A percentile compares a stretch with the other conserved stretches of the same genome.
These are phyloP conservation scores for Kazachstania martiniae DNA, from an alignment of 805 yeast genomes.

Conservation along the genomic window DNA sequence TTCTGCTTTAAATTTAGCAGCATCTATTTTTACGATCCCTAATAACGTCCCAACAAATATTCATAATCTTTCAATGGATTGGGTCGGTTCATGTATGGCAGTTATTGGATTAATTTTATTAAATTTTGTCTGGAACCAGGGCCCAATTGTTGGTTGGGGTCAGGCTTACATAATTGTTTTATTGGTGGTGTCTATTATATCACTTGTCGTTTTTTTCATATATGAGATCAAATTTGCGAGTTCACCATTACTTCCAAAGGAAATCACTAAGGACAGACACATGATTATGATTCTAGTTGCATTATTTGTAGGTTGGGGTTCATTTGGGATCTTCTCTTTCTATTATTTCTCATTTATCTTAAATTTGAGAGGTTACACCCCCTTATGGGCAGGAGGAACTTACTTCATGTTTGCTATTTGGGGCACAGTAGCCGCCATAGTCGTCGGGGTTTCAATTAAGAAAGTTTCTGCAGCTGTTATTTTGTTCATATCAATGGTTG, in stretches of 20 bases:
- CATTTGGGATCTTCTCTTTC: slow-evolving; percentile 66
- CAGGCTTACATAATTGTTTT: slow-evolving; percentile 46
- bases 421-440: slow-evolving; percentile 46
- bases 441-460: slow-evolving; percentile 39
- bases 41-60: slow-evolving; percentile 19
- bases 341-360: slow-evolving; percentile 45
- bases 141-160: slow-evolving; percentile 62
- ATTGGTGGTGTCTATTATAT: slow-evolving; percentile 38
- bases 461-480: slow-evolving; percentile 40
- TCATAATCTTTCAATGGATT: slow-evolving; percentile 31
- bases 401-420: slow-evolving; percentile 36
- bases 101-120: slow-evolving; percentile 50
- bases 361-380: slow-evolving; percentile 38
- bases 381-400: slow-evolving; percentile 39
- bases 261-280: slow-evolving; percentile 33
- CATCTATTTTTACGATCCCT: slow-evolving; percentile 21
- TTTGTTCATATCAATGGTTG: slow-evolving; percentile 39
- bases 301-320: slow-evolving; percentile 62
- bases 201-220: slow-evolving; percentile 35
- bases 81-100: slow-evolving; percentile 46
- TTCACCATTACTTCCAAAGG: slow-evolving; percentile 45
- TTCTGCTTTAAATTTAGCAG: slow-evolving; percentile 8
- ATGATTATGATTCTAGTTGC: slow-evolving; percentile 39
- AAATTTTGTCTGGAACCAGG: slow-evolving; percentile 68
- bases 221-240: slow-evolving; percentile 37